phyloP scores from a whole-genome alignment of 2,329 filamentous ascomycete genomes.

The Venturia effusa region DNA sequence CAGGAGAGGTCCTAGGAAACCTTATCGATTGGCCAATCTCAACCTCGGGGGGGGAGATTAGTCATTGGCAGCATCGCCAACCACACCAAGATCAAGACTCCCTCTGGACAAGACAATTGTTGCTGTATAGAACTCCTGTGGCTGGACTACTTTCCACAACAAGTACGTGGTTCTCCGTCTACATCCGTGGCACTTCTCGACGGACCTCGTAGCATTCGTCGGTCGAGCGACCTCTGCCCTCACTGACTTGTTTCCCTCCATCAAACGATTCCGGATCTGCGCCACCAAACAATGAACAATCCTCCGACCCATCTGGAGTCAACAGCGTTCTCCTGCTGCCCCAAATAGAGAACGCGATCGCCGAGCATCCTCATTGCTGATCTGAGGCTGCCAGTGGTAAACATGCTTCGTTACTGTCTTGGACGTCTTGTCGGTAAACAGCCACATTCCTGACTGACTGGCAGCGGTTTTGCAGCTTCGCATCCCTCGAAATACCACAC shows the following conservation, averaged over 20 bases:
- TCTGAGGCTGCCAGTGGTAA: conserved; percentile 1
- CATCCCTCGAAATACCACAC: background rate
- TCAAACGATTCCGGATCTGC: background rate
- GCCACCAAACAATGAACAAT: conserved; percentile 2
- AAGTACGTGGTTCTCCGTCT: background rate
- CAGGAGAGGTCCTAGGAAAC: background rate
- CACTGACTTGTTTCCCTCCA: background rate
- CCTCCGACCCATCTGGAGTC: background rate
- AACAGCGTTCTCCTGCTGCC: background rate
- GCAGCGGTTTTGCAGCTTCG: background rate
- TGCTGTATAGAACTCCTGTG: background rate
- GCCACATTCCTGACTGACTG: background rate
- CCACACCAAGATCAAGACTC: background rate
- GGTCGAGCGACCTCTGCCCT: background rate
- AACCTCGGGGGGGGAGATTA: background rate
- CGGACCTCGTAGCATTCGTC: background rate
- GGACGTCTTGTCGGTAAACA: background rate
- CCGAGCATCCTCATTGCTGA: background rate
- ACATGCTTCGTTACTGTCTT: conserved; percentile 1
- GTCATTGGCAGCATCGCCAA: background rate
- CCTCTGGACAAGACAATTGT: background rate
- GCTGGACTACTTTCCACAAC: background rate
- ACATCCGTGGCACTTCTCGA: background rate
- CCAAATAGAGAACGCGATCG: background rate
- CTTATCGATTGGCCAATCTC: background rate